Evolutionary conservation across 2,329 filamentous ascomycete genomes (phyloP).

Genomic region (Epichloe hybrida): DNA sequence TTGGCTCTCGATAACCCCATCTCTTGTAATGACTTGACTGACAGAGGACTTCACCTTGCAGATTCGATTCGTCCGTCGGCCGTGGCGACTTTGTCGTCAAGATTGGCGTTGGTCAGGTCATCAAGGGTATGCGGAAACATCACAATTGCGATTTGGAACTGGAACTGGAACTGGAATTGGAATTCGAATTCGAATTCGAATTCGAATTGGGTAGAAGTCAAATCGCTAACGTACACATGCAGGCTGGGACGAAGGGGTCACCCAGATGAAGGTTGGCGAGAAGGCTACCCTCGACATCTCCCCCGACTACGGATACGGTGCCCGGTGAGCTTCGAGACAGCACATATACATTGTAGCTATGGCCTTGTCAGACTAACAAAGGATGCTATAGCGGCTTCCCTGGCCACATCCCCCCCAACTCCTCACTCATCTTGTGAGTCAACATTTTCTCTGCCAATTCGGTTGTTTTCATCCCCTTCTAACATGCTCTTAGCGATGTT

Average conservation of each 20-base stretch:
- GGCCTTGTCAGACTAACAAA: neutral
- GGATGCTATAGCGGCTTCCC: slow-evolving; percentile 54
- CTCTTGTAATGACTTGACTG: neutral
- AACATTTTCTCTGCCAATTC: neutral
- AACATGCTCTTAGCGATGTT: slow-evolving; percentile 3
- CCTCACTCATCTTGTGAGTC: slow-evolving; percentile 4
- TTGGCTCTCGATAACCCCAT: neutral
- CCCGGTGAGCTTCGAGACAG: slow-evolving; percentile 31
- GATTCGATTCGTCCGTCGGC: slow-evolving; percentile 79
- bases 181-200: too few relatives aligned
- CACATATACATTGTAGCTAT: neutral
- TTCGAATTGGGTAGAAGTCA: neutral
- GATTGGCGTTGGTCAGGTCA: slow-evolving; percentile 77
- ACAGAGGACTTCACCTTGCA: slow-evolving; percentile 21
- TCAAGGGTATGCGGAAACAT: slow-evolving; percentile 49
- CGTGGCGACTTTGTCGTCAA: slow-evolving; percentile 61
- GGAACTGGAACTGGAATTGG: too few relatives aligned
- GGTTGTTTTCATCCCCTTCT: neutral
- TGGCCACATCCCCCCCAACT: slow-evolving; percentile 51
- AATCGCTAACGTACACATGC: slow-evolving; percentile 1
- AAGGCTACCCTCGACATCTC: slow-evolving; percentile 75
- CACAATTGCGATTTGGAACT: slow-evolving; percentile 7
- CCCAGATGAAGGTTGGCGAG: slow-evolving; percentile 79
- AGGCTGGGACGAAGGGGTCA: slow-evolving; percentile 81
- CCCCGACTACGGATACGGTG: slow-evolving; percentile 10